phyloP scores from a whole-genome alignment of 345 rosid species.

The Brassica cretica region DNA sequence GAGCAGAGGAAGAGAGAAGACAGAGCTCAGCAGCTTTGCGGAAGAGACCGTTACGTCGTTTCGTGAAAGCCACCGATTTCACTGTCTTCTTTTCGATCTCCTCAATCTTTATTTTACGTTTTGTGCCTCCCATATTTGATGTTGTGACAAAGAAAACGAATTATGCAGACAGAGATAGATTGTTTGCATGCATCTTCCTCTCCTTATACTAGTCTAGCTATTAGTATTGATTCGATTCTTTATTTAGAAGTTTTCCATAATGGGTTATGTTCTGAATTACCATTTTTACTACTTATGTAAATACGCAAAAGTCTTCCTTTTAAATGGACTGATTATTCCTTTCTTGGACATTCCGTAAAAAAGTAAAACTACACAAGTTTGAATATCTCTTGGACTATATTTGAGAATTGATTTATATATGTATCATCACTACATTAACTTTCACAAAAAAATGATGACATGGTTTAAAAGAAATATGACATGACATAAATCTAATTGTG shows the following conservation, averaged over 20 bases:
- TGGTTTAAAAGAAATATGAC: too few relatives aligned
- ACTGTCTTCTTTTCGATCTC: background rate
- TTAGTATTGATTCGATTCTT: background rate
- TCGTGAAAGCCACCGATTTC: constrained; percentile 6
- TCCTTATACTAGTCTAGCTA: constrained; percentile 3
- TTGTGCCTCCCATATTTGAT: constrained; percentile 30
- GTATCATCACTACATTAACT: too few relatives aligned
- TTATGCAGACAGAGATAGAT: background rate
- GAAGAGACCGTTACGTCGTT: constrained; percentile 24
- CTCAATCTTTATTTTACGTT: background rate
- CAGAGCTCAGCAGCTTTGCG: constrained; percentile 31
- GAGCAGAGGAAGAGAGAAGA: constrained; percentile 7
- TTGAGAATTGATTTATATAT: too few relatives aligned
- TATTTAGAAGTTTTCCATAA: constrained; percentile 4
- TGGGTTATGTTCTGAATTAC: background rate
- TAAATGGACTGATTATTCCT: background rate
- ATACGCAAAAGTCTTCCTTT: background rate
- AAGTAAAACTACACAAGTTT: background rate
- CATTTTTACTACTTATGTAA: background rate
- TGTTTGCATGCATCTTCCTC: background rate
- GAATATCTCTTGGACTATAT: too few relatives aligned
- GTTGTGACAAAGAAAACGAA: background rate
- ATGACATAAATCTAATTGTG: too few relatives aligned
- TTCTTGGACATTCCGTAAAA: background rate
- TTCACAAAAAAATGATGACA: too few relatives aligned